Evolutionary conservation across 2,329 filamentous ascomycete species (phyloP).

Genomic region (Monilinia vaccinii-corymbosi): DNA sequence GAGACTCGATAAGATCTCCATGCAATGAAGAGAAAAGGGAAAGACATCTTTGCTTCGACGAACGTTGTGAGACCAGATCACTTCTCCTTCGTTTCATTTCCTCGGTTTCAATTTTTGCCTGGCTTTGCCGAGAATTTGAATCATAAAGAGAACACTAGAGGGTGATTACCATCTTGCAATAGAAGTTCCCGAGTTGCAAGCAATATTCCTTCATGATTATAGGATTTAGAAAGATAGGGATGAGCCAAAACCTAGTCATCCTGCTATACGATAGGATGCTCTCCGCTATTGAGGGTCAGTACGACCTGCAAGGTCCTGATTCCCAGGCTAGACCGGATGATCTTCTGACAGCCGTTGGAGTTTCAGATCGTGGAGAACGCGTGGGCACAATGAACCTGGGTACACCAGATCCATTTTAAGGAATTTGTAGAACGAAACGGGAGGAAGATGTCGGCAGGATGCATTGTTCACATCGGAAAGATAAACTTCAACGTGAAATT

Average conservation of each 20-base stretch:
- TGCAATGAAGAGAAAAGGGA: slow-evolving; percentile 4
- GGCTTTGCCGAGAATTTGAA: not conserved
- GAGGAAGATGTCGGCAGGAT: slow-evolving; percentile 16
- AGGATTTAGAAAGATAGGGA: not conserved
- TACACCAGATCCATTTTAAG: slow-evolving; percentile 13
- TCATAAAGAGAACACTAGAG: not conserved
- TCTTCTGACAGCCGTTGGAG: slow-evolving; percentile 22
- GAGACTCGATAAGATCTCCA: slow-evolving; percentile 22
- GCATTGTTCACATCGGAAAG: slow-evolving; percentile 15
- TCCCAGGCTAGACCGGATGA: slow-evolving; percentile 9
- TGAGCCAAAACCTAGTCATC: not conserved
- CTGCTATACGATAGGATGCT: slow-evolving; percentile 1
- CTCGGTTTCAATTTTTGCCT: not conserved
- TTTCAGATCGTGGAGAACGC: slow-evolving; percentile 27
- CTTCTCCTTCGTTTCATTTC: not conserved
- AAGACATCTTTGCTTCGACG: not conserved
- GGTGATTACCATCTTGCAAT: not conserved
- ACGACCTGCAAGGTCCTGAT: slow-evolving; percentile 1
- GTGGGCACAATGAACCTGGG: slow-evolving; percentile 18
- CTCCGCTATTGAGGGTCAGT: slow-evolving; percentile 2
- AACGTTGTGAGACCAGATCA: not conserved
- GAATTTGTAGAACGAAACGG: slow-evolving; percentile 17
- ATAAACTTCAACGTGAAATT: slow-evolving; percentile 10
- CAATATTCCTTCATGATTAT: not conserved
- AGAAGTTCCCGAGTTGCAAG: not conserved